These are phyloP conservation scores for Gracilaria caudata DNA, from an alignment of 23 red algal species.

Conservation along the genomic window DNA sequence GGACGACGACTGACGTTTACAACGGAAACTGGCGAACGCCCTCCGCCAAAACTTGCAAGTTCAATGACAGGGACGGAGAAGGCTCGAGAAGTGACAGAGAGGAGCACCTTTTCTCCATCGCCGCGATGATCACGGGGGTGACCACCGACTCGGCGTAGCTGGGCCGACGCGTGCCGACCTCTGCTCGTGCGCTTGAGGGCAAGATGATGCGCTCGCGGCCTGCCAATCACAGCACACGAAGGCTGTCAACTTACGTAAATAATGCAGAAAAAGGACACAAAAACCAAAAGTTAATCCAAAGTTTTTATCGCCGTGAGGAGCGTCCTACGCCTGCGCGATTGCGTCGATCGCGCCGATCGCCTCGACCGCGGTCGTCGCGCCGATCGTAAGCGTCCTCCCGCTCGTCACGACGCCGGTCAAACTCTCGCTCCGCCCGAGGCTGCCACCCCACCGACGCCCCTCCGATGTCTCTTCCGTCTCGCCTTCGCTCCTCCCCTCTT, in stretches of 20 bases:
- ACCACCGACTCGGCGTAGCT: too few relatives aligned
- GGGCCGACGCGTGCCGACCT: too few relatives aligned
- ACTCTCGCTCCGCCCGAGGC: background rate
- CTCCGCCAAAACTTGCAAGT: too few relatives aligned
- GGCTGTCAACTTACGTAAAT: too few relatives aligned
- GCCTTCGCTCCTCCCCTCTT: background rate
- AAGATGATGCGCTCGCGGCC: too few relatives aligned
- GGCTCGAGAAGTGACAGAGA: too few relatives aligned
- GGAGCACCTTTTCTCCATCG: too few relatives aligned
- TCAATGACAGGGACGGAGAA: too few relatives aligned
- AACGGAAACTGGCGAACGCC: background rate
- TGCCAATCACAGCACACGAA: background rate
- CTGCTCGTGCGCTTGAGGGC: too few relatives aligned
- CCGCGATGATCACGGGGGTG: too few relatives aligned
- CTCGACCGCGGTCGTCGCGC: background rate
- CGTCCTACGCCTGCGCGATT: background rate
- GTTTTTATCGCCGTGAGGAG: background rate
- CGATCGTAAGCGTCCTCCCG: constrained; percentile 1
- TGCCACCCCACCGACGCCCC: background rate
- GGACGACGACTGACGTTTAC: background rate
- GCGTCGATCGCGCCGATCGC: constrained; percentile 2
- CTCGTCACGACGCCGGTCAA: background rate
- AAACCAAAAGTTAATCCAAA: background rate
- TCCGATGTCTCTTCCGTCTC: background rate
- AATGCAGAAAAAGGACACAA: too few relatives aligned